Conservation (phyloP, 2,329 filamentous ascomycete species). For the Elsinoe arachidis region DNA sequence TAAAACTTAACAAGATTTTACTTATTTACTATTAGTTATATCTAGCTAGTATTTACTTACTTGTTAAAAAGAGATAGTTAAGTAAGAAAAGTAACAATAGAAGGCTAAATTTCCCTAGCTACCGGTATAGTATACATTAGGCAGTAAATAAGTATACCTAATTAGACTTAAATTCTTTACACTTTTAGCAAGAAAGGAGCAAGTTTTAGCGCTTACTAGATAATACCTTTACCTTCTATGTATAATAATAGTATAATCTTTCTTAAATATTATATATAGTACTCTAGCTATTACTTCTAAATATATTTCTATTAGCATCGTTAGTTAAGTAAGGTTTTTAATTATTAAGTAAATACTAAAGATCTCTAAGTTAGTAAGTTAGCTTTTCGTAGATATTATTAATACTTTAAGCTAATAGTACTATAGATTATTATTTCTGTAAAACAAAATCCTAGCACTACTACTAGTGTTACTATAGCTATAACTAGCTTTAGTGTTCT, state of each 20-base stretch:
- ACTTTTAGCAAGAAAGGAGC: no score
- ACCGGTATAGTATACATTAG: no score
- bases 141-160: no score
- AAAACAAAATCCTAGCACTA: background rate
- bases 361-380: background rate
- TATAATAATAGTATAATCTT: background rate
- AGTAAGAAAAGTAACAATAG: no score
- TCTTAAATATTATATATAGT: background rate
- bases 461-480: background rate
- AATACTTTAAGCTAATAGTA: background rate
- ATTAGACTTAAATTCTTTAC: no score
- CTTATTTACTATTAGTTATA: no score
- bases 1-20: no score
- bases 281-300: background rate
- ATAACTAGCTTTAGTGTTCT: background rate
- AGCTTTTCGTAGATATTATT: background rate
- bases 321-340: background rate
- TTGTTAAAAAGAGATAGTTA: no score
- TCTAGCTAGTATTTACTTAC: no score
- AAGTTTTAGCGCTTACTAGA: no score
- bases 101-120: no score
- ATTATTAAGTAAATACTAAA: background rate
- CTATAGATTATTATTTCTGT: background rate
- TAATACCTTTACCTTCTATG: background rate
- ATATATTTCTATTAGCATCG: background rate